phyloP scores from a whole-genome alignment of 495 filamentous ascomycete species.

The Trichoderma orchidacearum region DNA sequence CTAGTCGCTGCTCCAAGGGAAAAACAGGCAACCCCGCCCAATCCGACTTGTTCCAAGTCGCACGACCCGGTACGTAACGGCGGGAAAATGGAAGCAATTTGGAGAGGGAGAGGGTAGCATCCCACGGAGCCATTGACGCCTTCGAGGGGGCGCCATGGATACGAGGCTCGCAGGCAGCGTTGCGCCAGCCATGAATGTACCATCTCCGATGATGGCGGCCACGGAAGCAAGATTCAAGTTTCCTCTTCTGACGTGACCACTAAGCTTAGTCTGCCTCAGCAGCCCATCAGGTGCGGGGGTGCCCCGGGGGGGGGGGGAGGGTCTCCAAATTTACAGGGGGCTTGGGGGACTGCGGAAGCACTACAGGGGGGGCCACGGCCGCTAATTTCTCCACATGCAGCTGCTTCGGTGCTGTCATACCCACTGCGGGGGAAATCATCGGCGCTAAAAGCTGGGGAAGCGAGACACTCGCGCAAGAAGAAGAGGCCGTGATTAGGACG shows the following conservation, averaged over 20 bases:
- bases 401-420: not conserved
- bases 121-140: not conserved
- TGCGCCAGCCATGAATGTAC: not conserved
- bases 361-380: not conserved
- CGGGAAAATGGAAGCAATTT: not conserved
- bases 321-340: not conserved
- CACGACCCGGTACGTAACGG: not conserved
- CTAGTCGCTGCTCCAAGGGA: not conserved
- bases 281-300: not conserved
- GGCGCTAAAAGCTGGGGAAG: constrained; percentile 4
- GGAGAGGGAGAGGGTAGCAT: not conserved
- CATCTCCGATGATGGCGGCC: not conserved
- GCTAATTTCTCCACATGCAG: not conserved
- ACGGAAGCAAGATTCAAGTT: not conserved
- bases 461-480: not conserved
- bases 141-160: not conserved
- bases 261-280: not conserved
- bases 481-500: not conserved
- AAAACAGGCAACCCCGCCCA: not conserved
- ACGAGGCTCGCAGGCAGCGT: not conserved
- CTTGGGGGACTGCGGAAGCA: not conserved
- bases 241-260: constrained; percentile 1
- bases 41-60: not conserved
- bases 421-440: not conserved
- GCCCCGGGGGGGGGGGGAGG: no score